phyloP scores from a whole-genome alignment of 2,329 filamentous ascomycete genomes.

The Phyllosticta capitalensis region DNA sequence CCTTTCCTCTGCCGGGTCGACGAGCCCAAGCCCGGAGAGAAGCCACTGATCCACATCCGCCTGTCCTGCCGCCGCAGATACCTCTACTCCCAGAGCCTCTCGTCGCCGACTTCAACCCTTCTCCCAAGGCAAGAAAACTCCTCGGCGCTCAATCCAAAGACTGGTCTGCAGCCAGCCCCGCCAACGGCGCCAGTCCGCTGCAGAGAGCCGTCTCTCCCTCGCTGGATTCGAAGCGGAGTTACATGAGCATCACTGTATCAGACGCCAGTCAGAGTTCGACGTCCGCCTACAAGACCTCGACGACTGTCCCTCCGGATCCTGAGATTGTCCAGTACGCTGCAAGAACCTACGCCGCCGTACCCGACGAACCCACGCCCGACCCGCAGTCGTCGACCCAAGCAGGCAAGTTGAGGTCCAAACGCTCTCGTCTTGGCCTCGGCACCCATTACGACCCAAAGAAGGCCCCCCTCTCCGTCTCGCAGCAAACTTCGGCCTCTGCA shows the following conservation, averaged over 20 bases:
- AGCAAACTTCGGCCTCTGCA: constrained; percentile 37
- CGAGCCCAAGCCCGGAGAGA: constrained; percentile 18
- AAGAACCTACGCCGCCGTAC: not conserved
- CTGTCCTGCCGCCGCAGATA: constrained; percentile 18
- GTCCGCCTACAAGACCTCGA: constrained; percentile 17
- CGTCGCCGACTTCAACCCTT: not conserved
- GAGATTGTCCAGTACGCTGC: constrained; percentile 2
- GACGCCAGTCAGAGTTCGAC: constrained; percentile 23
- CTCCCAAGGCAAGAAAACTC: not conserved
- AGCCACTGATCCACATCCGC: constrained; percentile 26
- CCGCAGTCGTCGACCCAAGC: constrained; percentile 13
- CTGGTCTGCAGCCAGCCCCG: not conserved
- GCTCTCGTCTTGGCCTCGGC: constrained; percentile 31
- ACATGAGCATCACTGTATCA: constrained; percentile 24
- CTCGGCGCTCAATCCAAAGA: not conserved
- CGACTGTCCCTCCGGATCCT: constrained; percentile 13
- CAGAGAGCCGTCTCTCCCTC: constrained; percentile 13
- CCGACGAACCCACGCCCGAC: not conserved
- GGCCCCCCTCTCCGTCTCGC: constrained; percentile 32
- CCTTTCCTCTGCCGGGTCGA: constrained; percentile 28
- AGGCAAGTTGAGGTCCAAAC: constrained; percentile 20
- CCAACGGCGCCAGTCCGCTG: constrained; percentile 10
- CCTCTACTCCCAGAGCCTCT: constrained; percentile 11
- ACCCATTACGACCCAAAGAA: constrained; percentile 35
- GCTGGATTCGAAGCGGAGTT: constrained; percentile 19